Evolutionary conservation across 768 basidiomycete species (phyloP), one percentile per base, ranked within the genome.

Genomic region (Mycena latifolia): DNA sequence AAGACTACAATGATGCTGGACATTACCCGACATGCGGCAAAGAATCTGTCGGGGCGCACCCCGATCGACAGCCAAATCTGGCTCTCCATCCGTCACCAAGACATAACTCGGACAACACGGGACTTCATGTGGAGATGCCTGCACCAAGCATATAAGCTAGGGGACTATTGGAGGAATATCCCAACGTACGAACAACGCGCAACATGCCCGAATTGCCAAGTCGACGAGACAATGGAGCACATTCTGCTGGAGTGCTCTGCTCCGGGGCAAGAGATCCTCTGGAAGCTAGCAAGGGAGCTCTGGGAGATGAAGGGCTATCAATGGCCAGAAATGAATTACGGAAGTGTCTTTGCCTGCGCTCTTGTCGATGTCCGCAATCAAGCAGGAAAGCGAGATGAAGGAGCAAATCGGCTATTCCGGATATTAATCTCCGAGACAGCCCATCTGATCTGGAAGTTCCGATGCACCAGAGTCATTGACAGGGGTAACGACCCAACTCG

Each of bases 111-210:
- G 45, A 46, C n/a, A 33, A 28, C 43, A 31, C 31, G 12, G 33
- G 43, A 27, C 24, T 50, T 28, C 47, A 24, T 6, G 52, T 33
- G 7, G 31, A 9, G 31, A 28, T 45, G 10, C 37, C 37, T 20
- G 6, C 57, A 15, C 25, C 31, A 18, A 37, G 14, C 20, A 48
- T 59, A 18, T 46, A 35, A 14, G 57, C 48, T 27, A 48, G 57
- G 57, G 37, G 35, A 37, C 24, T 4, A 12, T 46, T 59, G 3
- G 46, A 59, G 37, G 6, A 37, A 28, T 35, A 37, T 50, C 3
- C 33, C 57, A 11, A 33, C n/a, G 17, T 59, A 50, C 24, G 46
- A 59, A 60, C 47, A 60, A 2, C 25, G 58, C 14, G 58, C 22
- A 37, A 41, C 17, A 18, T 60, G 35, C 14, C 24, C 1, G 7